These are phyloP conservation scores for Psilocybe mexicana DNA, from an alignment of 1,284 basidiomycete species.

Conservation along the genomic window DNA sequence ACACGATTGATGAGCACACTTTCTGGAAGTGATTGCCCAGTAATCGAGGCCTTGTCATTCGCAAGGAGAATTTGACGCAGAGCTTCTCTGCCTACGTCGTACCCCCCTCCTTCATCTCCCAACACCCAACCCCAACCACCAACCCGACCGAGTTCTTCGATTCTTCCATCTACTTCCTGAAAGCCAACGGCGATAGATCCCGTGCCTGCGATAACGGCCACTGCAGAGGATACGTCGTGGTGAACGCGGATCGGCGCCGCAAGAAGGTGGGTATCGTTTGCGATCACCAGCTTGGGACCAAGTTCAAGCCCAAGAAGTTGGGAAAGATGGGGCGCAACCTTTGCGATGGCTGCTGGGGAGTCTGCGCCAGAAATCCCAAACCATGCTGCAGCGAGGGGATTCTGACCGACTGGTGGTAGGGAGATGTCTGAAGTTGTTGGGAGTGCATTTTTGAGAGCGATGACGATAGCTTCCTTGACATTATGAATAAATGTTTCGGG, in stretches of 20 bases:
- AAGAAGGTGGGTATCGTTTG: slow-evolving; percentile 76
- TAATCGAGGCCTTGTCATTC: slow-evolving; percentile 54
- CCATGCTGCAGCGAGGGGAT: slow-evolving; percentile 67
- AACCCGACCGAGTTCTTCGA: slow-evolving; percentile 64
- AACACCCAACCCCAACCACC: slow-evolving; percentile 86
- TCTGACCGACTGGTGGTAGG: slow-evolving; percentile 36
- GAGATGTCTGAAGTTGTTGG: slow-evolving; percentile 23
- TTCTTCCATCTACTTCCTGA: slow-evolving; percentile 35
- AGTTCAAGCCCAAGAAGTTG: slow-evolving; percentile 54
- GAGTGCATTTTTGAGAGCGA: slow-evolving; percentile 49
- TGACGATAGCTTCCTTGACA: slow-evolving; percentile 48
- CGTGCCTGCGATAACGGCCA: slow-evolving; percentile 72
- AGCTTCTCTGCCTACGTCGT: slow-evolving; percentile 71
- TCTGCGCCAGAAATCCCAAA: slow-evolving; percentile 79
- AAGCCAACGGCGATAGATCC: slow-evolving; percentile 72
- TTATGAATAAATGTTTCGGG: slow-evolving; percentile 38
- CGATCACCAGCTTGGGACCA: slow-evolving; percentile 56
- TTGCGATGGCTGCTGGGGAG: slow-evolving; percentile 57
- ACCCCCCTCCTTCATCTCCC: slow-evolving; percentile 80
- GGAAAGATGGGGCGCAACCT: slow-evolving; percentile 53
- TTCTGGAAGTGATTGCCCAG: slow-evolving; percentile 29
- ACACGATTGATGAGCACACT: slow-evolving; percentile 45
- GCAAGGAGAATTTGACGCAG: slow-evolving; percentile 63
- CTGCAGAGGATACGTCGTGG: slow-evolving; percentile 55
- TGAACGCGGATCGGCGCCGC: slow-evolving; percentile 67